These are phyloP conservation scores for Fomitopsis palustris DNA, from an alignment of 1,284 basidiomycete species.

Conservation along the genomic window DNA sequence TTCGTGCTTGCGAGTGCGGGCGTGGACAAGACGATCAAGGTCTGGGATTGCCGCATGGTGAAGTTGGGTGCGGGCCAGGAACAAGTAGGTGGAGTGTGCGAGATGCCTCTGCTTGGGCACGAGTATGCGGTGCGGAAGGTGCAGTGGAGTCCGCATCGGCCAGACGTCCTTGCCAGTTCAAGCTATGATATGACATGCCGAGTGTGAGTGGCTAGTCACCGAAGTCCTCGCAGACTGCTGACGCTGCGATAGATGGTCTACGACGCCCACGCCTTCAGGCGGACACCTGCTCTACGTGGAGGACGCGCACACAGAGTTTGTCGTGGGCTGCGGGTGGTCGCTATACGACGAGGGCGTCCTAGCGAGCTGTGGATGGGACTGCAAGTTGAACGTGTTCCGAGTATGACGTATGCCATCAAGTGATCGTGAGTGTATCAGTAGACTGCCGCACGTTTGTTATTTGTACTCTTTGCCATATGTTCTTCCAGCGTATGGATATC, in stretches of 20 bases:
- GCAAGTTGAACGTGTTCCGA: conserved; percentile 75
- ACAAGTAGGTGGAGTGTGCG: conserved; percentile 66
- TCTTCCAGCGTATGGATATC: not conserved
- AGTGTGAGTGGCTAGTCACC: conserved; percentile 53
- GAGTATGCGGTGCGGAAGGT: conserved; percentile 81
- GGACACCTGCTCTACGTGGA: conserved; percentile 67
- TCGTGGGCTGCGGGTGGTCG: conserved; percentile 89
- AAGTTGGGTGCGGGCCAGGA: conserved; percentile 40
- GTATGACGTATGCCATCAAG: not conserved
- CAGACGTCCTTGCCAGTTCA: conserved; percentile 77
- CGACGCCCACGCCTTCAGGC: conserved; percentile 47
- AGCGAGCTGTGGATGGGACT: conserved; percentile 91
- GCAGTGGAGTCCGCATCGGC: conserved; percentile 74
- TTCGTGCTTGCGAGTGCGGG: conserved; percentile 77
- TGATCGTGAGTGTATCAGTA: not conserved
- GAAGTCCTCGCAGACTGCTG: conserved; percentile 4
- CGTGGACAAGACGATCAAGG: conserved; percentile 76
- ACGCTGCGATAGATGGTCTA: conserved; percentile 53
- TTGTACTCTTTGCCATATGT: not conserved
- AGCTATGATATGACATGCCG: conserved; percentile 97
- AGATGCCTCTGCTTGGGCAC: conserved; percentile 68
- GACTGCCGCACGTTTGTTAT: not conserved
- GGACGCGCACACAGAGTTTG: conserved; percentile 92
- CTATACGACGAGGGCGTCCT: conserved; percentile 82
- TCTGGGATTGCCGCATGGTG: conserved; percentile 87